Evolutionary conservation across 148 eudicot genomes (phyloP).

Genomic region (Diospyros lotus): DNA sequence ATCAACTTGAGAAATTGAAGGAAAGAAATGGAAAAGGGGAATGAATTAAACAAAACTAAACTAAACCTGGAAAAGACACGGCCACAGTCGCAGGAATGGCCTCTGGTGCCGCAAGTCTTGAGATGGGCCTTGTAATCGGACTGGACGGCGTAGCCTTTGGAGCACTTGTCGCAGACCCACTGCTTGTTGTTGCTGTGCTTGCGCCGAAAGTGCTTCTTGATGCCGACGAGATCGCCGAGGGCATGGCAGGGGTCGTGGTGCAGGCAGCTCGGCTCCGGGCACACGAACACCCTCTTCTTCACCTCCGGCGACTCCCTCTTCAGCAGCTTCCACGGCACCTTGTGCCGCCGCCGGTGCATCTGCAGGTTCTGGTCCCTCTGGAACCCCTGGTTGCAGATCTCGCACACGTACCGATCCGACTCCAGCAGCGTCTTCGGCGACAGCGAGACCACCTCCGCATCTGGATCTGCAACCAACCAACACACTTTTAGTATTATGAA

Average conservation of each 20-base stretch:
- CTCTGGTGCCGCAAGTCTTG: slow-evolving; percentile 88
- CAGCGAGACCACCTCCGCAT: slow-evolving; percentile 85
- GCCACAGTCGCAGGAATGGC: slow-evolving; percentile 94
- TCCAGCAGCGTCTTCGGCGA: slow-evolving; percentile 79
- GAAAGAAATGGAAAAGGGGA: neutral
- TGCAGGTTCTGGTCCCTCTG: slow-evolving; percentile 90
- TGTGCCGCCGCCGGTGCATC: slow-evolving; percentile 89
- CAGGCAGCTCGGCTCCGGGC: slow-evolving; percentile 84
- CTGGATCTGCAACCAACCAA: slow-evolving; percentile 54
- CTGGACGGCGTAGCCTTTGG: slow-evolving; percentile 88
- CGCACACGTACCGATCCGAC: slow-evolving; percentile 84
- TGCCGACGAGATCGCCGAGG: slow-evolving; percentile 84
- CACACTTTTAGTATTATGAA: neutral
- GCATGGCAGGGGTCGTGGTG: slow-evolving; percentile 94
- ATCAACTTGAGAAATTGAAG: too few species aligned
- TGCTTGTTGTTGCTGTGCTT: slow-evolving; percentile 85
- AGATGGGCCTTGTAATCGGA: slow-evolving; percentile 93
- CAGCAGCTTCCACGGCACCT: slow-evolving; percentile 88
- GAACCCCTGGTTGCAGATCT: slow-evolving; percentile 96
- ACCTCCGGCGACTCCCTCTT: slow-evolving; percentile 68
- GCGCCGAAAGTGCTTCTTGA: slow-evolving; percentile 84
- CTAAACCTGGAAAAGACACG: slow-evolving; percentile 85
- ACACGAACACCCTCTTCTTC: slow-evolving; percentile 69
- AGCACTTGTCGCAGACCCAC: slow-evolving; percentile 86
- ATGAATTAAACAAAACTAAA: neutral